Percentiles rank a stretch among this genome's conserved stretches.
Conservation (phyloP, 2,329 filamentous ascomycete genomes). For the Dothistroma septosporum region DNA sequence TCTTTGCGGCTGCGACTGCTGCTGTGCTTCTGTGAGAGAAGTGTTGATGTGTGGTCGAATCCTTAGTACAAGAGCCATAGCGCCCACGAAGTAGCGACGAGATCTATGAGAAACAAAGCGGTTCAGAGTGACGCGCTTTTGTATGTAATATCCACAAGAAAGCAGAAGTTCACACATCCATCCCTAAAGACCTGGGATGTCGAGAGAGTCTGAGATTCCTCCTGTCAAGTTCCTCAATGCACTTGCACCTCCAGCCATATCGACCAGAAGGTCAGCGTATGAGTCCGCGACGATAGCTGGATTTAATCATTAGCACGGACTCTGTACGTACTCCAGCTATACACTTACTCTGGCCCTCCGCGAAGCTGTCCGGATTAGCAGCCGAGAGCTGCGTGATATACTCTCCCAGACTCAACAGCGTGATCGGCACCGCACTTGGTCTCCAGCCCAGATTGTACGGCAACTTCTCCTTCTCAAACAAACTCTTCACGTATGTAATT, state of each 20-base stretch:
- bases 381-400: slow-evolving; percentile 13
- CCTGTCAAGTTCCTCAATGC: slow-evolving; percentile 8
- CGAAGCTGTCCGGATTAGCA: slow-evolving; percentile 7
- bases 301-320: background rate
- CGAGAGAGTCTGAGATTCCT: slow-evolving; percentile 5
- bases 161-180: background rate
- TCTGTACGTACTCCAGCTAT: background rate
- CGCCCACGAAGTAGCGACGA: background rate
- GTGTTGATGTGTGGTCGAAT: background rate
- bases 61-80: background rate
- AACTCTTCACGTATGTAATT: slow-evolving; percentile 28
- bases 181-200: slow-evolving; percentile 8
- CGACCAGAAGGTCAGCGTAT: background rate
- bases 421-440: slow-evolving; percentile 10
- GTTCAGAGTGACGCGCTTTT: background rate
- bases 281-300: slow-evolving; percentile 5
- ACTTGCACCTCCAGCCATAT: slow-evolving; percentile 4
- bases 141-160: too few species aligned
- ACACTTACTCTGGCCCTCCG: slow-evolving; percentile 6
- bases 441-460: slow-evolving; percentile 34
- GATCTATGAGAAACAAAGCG: background rate
- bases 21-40: background rate
- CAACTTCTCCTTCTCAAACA: slow-evolving; percentile 29
- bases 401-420: slow-evolving; percentile 8
- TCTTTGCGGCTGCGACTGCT: background rate